Evolutionary conservation across 2,329 filamentous ascomycete species (phyloP), one percentile per base, ranked within the genome.

Genomic region (Thelonectria blattea): DNA sequence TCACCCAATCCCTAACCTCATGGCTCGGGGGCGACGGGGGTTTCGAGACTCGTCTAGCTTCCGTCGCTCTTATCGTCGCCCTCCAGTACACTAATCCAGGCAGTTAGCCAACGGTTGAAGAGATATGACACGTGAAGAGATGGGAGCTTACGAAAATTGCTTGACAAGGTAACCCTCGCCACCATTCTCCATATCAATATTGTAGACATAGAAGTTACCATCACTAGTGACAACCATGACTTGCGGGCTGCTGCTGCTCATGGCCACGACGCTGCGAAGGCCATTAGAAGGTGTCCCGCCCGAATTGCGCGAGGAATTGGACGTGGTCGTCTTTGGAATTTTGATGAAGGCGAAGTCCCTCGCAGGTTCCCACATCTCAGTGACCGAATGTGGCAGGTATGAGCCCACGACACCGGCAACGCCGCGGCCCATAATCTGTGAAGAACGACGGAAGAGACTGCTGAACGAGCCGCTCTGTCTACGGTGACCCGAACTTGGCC

Each of bases 141-240:
- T 9, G 43, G 8, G 12, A 2, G 81, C 93, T 83, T 81, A 97
- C 92, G 92, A 96, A 75, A 93, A 97, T 73, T 96, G 92, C 75
- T 96, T 96, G 53, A 93, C 88, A 68, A 99, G 78, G 50, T 91
- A 91, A 0, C 95, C 95, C 78, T 99, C 95, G 22, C 95, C 95
- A 17, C 95, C 95, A 63, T 91, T 91, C 69, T 96, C 93, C 81
- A 99, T 86, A 74, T 99, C 93, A 56, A 99, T 93, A 66, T 92
- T 94, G 77, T 94, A 99, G 30, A 98, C 90, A 69, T 95, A 97
- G 72, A 97, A 98, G 22, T 90, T 90, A 10, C 95, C 95, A 74
- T 99, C 95, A 69, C 91, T 97, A 0, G 95, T 99, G 14, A 97
- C 93, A 0, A 98, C 92, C 93, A 99, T 98, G 50, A 99, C 91